A percentile compares a stretch with the other conserved stretches of the same genome.
Conservation (phyloP, 2,329 filamentous ascomycete genomes). For the Westerdykella aurantiaca region DNA sequence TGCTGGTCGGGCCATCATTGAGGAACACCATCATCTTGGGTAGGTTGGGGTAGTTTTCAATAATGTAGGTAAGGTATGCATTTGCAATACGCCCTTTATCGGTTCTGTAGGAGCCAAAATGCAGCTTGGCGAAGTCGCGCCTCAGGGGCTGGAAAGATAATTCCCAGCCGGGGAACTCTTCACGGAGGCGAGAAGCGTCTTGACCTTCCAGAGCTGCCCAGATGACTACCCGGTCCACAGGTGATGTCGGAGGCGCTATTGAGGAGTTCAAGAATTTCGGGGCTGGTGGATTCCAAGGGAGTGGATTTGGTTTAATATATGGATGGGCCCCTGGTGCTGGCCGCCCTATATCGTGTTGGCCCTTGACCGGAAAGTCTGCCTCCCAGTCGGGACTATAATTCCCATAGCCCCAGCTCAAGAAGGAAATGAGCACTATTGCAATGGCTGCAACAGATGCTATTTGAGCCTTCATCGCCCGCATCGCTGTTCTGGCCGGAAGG, state of each 20-base stretch:
- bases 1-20: slow-evolving; percentile 11
- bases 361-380: no score
- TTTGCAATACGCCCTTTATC: slow-evolving; percentile 19
- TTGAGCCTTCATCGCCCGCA: no score
- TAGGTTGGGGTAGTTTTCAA: slow-evolving; percentile 19
- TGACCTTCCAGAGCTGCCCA: slow-evolving; percentile 11
- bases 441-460: no score
- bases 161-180: slow-evolving; percentile 33
- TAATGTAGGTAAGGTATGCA: slow-evolving; percentile 21
- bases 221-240: slow-evolving; percentile 8
- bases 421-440: no score
- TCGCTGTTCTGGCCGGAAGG: no score
- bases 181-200: slow-evolving; percentile 12
- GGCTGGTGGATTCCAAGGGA: slow-evolving; percentile 4
- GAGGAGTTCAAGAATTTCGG: slow-evolving; percentile 1
- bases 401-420: no score
- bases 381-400: no score
- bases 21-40: slow-evolving; percentile 17
- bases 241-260: not conserved
- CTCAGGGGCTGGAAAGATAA: slow-evolving; percentile 33
- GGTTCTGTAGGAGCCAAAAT: slow-evolving; percentile 5
- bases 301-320: slow-evolving; percentile 6
- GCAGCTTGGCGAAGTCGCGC: slow-evolving; percentile 8
- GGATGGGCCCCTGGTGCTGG: slow-evolving; percentile 5
- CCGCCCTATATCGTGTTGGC: no score